Base-by-base conservation (phyloP, 176 grass and related monocot genomes). In the Otatea glauca region DNA sequence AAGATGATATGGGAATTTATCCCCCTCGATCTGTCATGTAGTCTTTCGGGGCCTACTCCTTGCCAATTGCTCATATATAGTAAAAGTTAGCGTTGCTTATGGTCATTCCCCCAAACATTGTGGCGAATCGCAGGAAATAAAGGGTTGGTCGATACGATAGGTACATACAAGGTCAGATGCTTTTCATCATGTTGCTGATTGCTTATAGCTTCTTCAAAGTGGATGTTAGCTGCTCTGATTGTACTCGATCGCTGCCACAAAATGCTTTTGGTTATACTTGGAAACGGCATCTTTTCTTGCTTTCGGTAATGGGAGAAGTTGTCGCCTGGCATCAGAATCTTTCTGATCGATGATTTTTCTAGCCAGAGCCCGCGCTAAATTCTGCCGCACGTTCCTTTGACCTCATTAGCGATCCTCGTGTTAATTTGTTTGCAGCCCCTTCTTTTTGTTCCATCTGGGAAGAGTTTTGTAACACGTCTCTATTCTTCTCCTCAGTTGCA, bases 301-400 rank as follows among this genome's bases (percentile, higher is more conserved):
- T 50, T 82, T 86, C 48, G 78, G 38, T 83, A 41, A 77, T 12
- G 44, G 72, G 47, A 48, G 56, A 82, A 3, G 12, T 58, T 78
- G 27, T 35, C 55, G 23, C 21, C 41, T 20, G 42, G 51, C 70
- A 18, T 70, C 71, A 3, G 60, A 78, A 83, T 83, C 58, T 68
- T 86, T 83, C 45, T 50, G 20, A 47, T 32, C 9, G 13, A 25
- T 34, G 5, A 27, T 0, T 55, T 54, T 32, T 47, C 65, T 27
- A 70, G 45, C 16, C n/a, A 56, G 14, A 72, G 56, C 37, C 47
- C 41, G 37, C 15, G 24, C 56, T 48, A 49, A 65, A 50, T 59
- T 61, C 37, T 58, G 72, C 13, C 9, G 9, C 59, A 48, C 42
- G n/a, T 80, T 60, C 41, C 7, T 48, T 72, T 84, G 66, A 81